Conservation (phyloP, 257 asterid genomes). For the Fraxinus americana region DNA sequence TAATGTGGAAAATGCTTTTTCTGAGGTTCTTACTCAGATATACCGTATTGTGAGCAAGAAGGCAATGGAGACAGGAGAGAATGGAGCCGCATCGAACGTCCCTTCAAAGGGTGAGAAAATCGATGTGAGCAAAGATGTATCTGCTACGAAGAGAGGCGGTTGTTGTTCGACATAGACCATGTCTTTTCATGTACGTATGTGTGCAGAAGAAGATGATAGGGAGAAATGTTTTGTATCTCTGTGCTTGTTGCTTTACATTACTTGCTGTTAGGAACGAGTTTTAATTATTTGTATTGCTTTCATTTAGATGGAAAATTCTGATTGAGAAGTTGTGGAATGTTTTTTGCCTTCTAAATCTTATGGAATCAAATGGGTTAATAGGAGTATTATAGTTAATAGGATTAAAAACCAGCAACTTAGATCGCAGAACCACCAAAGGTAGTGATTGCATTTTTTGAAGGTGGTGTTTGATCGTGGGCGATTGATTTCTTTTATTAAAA, state of each 20-base stretch:
- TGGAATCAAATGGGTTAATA: too few relatives aligned
- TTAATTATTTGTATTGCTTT: too few relatives aligned
- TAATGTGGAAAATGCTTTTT: slow-evolving; percentile 72
- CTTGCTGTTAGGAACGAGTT: background rate
- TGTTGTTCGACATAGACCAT: slow-evolving; percentile 60
- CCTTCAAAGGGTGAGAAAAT: slow-evolving; percentile 80
- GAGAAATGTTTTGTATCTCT: background rate
- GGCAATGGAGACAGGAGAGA: slow-evolving; percentile 63
- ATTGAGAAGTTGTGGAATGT: background rate
- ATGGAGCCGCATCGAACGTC: slow-evolving; percentile 42
- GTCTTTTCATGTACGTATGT: background rate
- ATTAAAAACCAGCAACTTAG: too few relatives aligned
- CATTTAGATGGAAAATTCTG: background rate
- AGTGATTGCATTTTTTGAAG: too few relatives aligned
- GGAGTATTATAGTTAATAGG: too few relatives aligned
- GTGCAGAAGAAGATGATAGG: background rate
- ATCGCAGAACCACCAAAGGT: too few relatives aligned
- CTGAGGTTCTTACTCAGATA: slow-evolving; percentile 77
- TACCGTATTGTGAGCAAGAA: slow-evolving; percentile 71
- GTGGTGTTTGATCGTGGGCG: too few relatives aligned
- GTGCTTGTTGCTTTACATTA: background rate
- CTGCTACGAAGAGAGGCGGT: slow-evolving; percentile 65
- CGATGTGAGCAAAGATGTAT: slow-evolving; percentile 69
- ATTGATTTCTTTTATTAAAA: too few relatives aligned
- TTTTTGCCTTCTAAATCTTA: too few relatives aligned